phyloP scores from a whole-genome alignment of 106 monocot species.

The Dendrobium officinale region DNA sequence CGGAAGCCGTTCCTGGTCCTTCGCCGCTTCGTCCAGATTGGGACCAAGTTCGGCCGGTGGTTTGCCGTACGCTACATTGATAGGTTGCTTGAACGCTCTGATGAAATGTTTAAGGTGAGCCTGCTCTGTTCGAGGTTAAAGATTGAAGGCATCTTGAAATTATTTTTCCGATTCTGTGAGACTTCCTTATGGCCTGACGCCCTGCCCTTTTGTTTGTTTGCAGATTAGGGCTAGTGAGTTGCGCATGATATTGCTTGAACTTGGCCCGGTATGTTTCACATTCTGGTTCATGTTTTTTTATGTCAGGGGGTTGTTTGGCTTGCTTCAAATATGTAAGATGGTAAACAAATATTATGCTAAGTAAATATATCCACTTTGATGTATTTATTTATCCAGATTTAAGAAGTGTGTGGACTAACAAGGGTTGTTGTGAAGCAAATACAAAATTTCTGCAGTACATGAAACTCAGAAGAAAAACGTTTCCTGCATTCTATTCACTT shows the following conservation, averaged over 20 bases:
- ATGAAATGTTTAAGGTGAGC: conserved; percentile 80
- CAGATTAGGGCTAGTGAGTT: conserved; percentile 83
- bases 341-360: no score
- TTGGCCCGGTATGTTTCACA: conserved; percentile 71
- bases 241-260: conserved; percentile 64
- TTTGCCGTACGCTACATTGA: conserved; percentile 65
- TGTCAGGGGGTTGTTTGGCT: no score
- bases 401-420: no score
- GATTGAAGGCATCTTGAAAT: background rate
- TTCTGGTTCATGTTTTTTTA: background rate
- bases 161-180: background rate
- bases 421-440: no score
- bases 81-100: conserved; percentile 48
- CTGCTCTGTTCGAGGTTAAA: background rate
- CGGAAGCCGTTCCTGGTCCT: conserved; percentile 63
- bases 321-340: no score
- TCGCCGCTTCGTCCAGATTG: conserved; percentile 68
- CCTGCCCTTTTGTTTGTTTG: conserved; percentile 8
- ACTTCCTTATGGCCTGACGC: background rate
- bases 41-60: conserved; percentile 62
- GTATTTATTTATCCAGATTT: no score
- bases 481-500: no score
- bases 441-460: no score
- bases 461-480: no score
- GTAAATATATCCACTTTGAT: no score